phyloP scores from a whole-genome alignment of 805 yeast species.

The Saccharomycopsis selenospora region DNA sequence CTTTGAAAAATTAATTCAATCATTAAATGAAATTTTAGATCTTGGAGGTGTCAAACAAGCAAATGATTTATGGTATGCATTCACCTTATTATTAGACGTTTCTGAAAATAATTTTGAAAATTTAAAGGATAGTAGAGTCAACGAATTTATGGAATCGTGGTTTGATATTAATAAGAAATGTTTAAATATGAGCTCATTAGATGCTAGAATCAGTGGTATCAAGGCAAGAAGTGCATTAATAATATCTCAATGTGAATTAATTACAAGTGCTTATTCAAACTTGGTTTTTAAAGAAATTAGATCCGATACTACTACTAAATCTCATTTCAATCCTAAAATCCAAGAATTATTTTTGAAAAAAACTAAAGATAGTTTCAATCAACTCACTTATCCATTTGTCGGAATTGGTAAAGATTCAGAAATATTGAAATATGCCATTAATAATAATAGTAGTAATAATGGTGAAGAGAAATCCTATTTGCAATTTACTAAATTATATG shows the following conservation, averaged over 20 bases:
- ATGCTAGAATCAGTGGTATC: not conserved
- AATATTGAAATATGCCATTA: no score
- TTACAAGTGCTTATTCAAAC: no score
- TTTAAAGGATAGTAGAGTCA: not conserved
- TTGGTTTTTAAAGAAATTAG: no score
- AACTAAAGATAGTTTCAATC: no score
- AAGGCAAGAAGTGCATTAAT: not conserved
- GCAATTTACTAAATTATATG: not conserved
- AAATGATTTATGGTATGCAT: not conserved
- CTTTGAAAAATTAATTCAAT: not conserved
- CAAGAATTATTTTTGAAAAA: no score
- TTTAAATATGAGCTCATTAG: not conserved
- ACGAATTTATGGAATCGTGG: not conserved
- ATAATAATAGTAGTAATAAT: no score
- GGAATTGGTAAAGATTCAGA: no score
- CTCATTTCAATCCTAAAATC: no score
- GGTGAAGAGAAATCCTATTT: not conserved
- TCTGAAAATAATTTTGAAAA: not conserved
- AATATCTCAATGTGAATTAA: no score
- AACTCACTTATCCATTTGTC: no score
- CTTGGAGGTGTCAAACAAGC: not conserved
- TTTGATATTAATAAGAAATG: not conserved
- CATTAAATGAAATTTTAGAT: not conserved
- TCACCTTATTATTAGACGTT: not conserved
- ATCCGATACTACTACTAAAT: no score